Base-by-base conservation (phyloP, 176 grass and related monocot species). In the Carex scoparia region DNA sequence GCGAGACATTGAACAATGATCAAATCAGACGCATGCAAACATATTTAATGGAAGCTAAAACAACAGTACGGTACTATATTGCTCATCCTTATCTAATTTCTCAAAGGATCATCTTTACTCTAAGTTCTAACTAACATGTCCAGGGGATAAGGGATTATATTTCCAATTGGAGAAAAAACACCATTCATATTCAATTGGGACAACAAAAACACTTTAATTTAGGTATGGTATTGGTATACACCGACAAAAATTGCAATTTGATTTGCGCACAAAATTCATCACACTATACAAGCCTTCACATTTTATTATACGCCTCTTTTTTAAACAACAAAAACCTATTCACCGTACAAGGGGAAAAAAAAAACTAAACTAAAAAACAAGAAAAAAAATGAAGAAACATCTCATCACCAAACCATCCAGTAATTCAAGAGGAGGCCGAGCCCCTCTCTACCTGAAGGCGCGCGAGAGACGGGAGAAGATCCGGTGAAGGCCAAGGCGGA, bases 401-500 rank as follows among this genome's bases (percentile, higher is more conserved):
- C 38, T 85, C 57, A 7, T 38, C n/a, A 15, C 69, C 1, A 28
- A 18, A 28, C 35, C 55, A 76, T 31, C 46, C 32, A 74, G 56
- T 51, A 33, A 5, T 0, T 0, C 4, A 4, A 4, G n/a, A 48
- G 18, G 1, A 74, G 3, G 38, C 40, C 2, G 15, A 44, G 8
- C 5, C 35, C 4, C 70, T 65, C 37, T 81, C 74, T 89, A 93
- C 84, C 86, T 87, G 42, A 94, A 79, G 71, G 85, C 77, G n/a
- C 90, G 89, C 0, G 86, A 82, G 69, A 92, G 79, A 2, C 84
- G 80, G 59, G 84, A 1, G 86, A 91, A 75, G 85, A 97, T 84
- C 32, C 92, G 94, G 14, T 79, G 83, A 65, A 94, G 35, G 0
- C 90, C 94, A 60, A 89, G 90, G 19, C 85, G 90, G 92, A 97